Percentiles rank a stretch among this genome's conserved stretches.
Conservation (phyloP, 2,329 filamentous ascomycete genomes). For the Setomelanomma holmii region DNA sequence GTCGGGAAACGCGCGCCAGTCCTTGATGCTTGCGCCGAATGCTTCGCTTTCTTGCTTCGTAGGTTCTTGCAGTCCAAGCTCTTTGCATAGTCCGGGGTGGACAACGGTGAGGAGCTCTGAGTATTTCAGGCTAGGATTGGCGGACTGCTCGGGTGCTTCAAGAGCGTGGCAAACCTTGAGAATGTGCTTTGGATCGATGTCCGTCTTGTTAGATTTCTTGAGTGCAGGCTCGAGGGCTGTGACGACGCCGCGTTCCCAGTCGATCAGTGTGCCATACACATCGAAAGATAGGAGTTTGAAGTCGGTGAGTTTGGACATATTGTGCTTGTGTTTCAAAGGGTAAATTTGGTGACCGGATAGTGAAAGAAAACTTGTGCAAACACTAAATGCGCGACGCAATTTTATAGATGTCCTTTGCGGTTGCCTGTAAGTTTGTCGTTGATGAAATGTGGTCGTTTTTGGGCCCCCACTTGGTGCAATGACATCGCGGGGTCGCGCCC, state of each 20-base stretch:
- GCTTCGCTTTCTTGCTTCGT: conserved; percentile 52
- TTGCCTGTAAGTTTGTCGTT: neutral
- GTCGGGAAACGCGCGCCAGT: conserved; percentile 66
- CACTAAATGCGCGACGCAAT: neutral
- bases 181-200: conserved; percentile 33
- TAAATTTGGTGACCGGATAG: neutral
- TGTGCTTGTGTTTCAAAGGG: neutral
- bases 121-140: conserved; percentile 67
- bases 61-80: conserved; percentile 50
- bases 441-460: neutral
- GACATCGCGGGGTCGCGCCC: conserved; percentile 1
- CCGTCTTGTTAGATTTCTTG: conserved; percentile 34
- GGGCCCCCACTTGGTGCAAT: neutral
- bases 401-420: neutral
- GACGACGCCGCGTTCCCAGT: conserved; percentile 75
- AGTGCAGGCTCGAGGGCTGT: conserved; percentile 61
- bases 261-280: conserved; percentile 80
- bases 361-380: neutral
- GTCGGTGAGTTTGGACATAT: conserved; percentile 47
- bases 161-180: conserved; percentile 55
- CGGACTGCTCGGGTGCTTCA: conserved; percentile 58
- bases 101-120: conserved; percentile 62
- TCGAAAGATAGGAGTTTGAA: conserved; percentile 72
- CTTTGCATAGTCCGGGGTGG: conserved; percentile 57
- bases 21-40: conserved; percentile 61